These are phyloP conservation scores for Ceratocystis destructans DNA, from an alignment of 2,329 filamentous ascomycete species.

Conservation along the genomic window DNA sequence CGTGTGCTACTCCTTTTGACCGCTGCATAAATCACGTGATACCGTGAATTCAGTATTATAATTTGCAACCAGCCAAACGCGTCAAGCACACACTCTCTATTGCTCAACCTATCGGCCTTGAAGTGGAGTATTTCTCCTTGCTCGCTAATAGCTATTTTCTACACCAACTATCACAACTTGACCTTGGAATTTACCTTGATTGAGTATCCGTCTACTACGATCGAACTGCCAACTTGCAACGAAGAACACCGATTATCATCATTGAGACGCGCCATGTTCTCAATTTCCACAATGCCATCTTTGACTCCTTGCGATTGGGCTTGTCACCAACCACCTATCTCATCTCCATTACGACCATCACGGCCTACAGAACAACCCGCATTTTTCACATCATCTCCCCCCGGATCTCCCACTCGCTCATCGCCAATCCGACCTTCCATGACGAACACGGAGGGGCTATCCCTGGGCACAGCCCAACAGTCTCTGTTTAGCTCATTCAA, in stretches of 20 bases:
- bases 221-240: not conserved
- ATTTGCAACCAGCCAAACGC: not conserved
- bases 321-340: conserved; percentile 26
- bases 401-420: conserved; percentile 9
- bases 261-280: conserved; percentile 27
- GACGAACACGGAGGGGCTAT: not conserved
- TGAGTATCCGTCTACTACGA: not conserved
- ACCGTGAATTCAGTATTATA: not conserved
- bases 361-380: conserved; percentile 25
- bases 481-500: conserved; percentile 5
- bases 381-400: conserved; percentile 15
- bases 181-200: conserved; percentile 1
- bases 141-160: not conserved
- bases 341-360: conserved; percentile 47
- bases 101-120: not conserved
- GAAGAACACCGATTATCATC: not conserved
- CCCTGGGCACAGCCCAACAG: conserved; percentile 28
- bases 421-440: conserved; percentile 26
- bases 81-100: not conserved
- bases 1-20: not conserved
- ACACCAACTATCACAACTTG: not conserved
- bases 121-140: not conserved
- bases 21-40: not conserved
- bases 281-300: conserved; percentile 31
- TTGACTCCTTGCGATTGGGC: conserved; percentile 32